A percentile compares a stretch with the other conserved stretches of the same genome.
These are phyloP conservation scores for Penicillium corylophilum DNA, from an alignment of 2,329 filamentous ascomycete species.

Conservation along the genomic window DNA sequence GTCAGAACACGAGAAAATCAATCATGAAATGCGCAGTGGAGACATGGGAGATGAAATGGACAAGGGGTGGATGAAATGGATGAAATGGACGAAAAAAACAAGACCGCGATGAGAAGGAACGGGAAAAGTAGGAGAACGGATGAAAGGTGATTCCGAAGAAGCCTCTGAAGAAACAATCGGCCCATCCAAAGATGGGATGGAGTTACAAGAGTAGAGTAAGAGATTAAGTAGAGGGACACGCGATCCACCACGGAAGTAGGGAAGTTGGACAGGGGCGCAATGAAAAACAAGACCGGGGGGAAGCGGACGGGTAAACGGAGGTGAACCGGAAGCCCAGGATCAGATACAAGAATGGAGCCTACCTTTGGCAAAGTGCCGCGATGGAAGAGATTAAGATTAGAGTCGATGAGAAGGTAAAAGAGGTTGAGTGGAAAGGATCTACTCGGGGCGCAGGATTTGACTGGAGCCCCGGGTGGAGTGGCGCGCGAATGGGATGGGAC, in stretches of 20 bases:
- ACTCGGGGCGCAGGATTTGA: slow-evolving; percentile 19
- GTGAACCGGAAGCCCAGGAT: background rate
- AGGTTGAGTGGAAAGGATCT: slow-evolving; percentile 5
- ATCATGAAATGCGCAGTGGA: background rate
- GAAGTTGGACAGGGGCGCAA: background rate
- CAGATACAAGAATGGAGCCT: background rate
- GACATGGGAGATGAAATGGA: slow-evolving; percentile 7
- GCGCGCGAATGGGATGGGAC: slow-evolving; percentile 2
- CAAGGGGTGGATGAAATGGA: background rate
- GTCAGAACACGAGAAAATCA: slow-evolving; percentile 8
- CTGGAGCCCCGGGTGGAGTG: slow-evolving; percentile 4
- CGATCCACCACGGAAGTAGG: background rate
- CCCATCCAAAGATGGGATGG: background rate
- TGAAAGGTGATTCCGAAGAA: background rate
- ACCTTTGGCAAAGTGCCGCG: background rate
- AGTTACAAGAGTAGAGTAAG: background rate
- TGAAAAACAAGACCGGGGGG: background rate
- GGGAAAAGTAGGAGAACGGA: background rate
- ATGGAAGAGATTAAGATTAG: background rate
- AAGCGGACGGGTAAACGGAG: background rate
- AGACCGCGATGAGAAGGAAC: background rate
- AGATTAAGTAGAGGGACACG: background rate
- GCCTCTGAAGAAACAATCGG: background rate
- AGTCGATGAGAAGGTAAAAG: background rate
- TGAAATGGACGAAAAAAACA: background rate